These are phyloP conservation scores for Neoboletus magnificus DNA, from an alignment of 768 basidiomycete genomes.

Conservation along the genomic window DNA sequence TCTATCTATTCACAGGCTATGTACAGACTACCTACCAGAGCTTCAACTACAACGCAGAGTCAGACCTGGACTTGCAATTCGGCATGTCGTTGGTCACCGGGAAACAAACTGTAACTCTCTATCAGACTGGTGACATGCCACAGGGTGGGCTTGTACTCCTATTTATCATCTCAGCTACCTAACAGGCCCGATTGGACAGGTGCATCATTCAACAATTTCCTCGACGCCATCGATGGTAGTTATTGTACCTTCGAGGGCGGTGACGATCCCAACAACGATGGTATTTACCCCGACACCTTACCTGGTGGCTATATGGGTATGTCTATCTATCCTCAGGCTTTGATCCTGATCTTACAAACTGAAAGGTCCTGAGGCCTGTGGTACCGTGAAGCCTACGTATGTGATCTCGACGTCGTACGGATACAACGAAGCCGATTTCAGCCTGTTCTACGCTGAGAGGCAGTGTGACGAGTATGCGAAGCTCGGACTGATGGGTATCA, in stretches of 20 bases:
- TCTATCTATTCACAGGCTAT: constrained; percentile 15
- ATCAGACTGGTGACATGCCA: constrained; percentile 31
- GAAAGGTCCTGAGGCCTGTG: constrained; percentile 32
- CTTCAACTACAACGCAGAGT: constrained; percentile 27
- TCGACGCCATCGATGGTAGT: constrained; percentile 37
- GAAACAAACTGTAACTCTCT: constrained; percentile 29
- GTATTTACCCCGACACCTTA: constrained; percentile 23
- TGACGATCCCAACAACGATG: constrained; percentile 30
- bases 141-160: constrained; percentile 15
- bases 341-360: background rate
- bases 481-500: constrained; percentile 37
- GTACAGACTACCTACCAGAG: constrained; percentile 19
- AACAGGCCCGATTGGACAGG: constrained; percentile 9
- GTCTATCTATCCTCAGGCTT: background rate
- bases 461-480: constrained; percentile 50
- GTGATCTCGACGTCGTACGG: constrained; percentile 46
- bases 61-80: constrained; percentile 33
- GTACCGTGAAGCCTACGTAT: constrained; percentile 35
- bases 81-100: constrained; percentile 31
- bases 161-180: background rate
- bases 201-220: constrained; percentile 37
- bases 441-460: constrained; percentile 35
- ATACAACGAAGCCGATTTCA: constrained; percentile 36
- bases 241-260: constrained; percentile 39
- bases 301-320: constrained; percentile 21